Base-by-base conservation (phyloP, 768 basidiomycete genomes). In the Rhizopogon roseolus region DNA sequence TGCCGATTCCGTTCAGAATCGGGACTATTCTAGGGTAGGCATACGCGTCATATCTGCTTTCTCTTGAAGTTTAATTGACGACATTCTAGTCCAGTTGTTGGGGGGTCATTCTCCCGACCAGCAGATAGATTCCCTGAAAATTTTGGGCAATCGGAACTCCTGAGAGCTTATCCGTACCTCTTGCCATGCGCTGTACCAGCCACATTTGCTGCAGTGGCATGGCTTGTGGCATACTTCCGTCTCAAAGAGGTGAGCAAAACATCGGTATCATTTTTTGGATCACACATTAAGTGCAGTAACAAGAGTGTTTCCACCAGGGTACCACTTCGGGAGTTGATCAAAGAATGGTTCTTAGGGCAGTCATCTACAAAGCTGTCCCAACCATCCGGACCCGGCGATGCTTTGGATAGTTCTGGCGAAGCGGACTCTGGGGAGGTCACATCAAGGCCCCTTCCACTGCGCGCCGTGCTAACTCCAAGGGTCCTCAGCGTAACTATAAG, bases 131-230 rank as follows among this genome's bases (percentile, higher is more conserved):
- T 87, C 64, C 86, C 87, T 1, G 58, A 56, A 2, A 54, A 76
- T 1, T 90, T 90, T 57, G 84, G 84, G 43, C 54, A 70, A 28
- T 74, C 71, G 4, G 57, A 60, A 13, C 88, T 91, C 59, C 78
- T 84, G 76, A 76, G 73, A 57, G 63, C 75, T 42, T 85, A 85
- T 65, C 88, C 89, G 0, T 90, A 91, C 66, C 86, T 88, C 63
- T 73, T 89, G 16, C 80, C 87, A 0, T 88, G 87, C 59, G 75
- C 83, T 13, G 76, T 86, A 14, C 71, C 84, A 2, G 84, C 83
- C 0, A 77, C 76, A 2, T 77, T 83, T 61, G 71, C 82, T 1
- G 64, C 69, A 6, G 5, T 82, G 10, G 79, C 77, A 7, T 81
- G 77, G 75, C 37, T 81, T 10, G 64, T 83, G 6, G 73, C 78